phyloP scores from a whole-genome alignment of 2,329 filamentous ascomycete species.

The Fusarium lateritium region DNA sequence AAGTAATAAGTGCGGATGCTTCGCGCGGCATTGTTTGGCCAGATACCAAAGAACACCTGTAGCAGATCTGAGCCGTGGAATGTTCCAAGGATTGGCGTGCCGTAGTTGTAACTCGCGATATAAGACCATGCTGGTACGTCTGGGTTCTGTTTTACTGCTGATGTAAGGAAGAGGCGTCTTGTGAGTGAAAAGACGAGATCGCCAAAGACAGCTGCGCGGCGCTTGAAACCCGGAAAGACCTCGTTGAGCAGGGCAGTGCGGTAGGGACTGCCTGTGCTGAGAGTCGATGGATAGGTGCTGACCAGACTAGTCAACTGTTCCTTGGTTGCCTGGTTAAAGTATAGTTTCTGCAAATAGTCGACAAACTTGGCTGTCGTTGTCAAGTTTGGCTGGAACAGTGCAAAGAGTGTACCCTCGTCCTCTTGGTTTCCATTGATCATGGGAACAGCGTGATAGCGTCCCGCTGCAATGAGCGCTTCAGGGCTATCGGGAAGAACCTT shows the following conservation, averaged over 20 bases:
- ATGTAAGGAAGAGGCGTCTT: constrained; percentile 74
- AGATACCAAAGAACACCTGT: constrained; percentile 76
- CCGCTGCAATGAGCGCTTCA: constrained; percentile 67
- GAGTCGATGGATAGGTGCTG: constrained; percentile 71
- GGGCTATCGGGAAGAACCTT: constrained; percentile 73
- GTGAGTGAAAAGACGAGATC: constrained; percentile 82
- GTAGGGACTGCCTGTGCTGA: constrained; percentile 77
- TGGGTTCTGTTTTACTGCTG: constrained; percentile 63
- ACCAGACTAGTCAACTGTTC: constrained; percentile 70
- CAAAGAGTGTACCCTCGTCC: constrained; percentile 84
- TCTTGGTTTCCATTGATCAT: constrained; percentile 80
- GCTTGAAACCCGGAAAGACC: constrained; percentile 83
- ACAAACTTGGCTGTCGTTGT: constrained; percentile 72
- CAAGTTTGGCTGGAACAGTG: constrained; percentile 78
- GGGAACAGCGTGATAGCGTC: constrained; percentile 65
- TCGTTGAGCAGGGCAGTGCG: constrained; percentile 78
- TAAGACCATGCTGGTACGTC: constrained; percentile 81
- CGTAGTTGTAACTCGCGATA: constrained; percentile 79
- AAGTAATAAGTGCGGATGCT: constrained; percentile 79
- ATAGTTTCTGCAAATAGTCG: constrained; percentile 71
- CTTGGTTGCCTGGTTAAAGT: constrained; percentile 71
- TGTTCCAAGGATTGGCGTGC: constrained; percentile 80
- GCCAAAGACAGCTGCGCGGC: constrained; percentile 80
- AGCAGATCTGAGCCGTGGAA: constrained; percentile 81
- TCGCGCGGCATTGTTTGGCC: constrained; percentile 72